Conservation (phyloP, 2,329 filamentous ascomycete genomes). For the Colletotrichum kahawae region DNA sequence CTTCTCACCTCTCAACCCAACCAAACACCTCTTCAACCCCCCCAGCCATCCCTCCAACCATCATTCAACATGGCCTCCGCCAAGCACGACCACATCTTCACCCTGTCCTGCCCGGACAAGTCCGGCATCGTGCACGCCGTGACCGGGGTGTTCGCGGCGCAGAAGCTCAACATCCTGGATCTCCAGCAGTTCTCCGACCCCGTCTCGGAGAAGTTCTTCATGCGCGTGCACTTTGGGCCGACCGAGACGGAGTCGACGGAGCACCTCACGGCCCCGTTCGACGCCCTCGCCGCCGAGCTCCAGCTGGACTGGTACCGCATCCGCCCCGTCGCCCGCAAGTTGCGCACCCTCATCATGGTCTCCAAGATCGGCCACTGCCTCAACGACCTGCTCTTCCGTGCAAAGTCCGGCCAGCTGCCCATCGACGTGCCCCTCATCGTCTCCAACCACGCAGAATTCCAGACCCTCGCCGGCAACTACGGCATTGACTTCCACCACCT, state of each 20-base stretch:
- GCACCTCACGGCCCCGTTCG: slow-evolving; percentile 61
- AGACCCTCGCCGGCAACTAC: slow-evolving; percentile 71
- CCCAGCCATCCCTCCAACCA: background rate
- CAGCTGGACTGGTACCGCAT: slow-evolving; percentile 72
- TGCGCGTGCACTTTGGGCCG: slow-evolving; percentile 83
- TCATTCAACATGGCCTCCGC: slow-evolving; percentile 19
- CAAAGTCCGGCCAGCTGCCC: slow-evolving; percentile 74
- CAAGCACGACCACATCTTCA: slow-evolving; percentile 65
- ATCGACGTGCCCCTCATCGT: slow-evolving; percentile 81
- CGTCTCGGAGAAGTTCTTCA: slow-evolving; percentile 79
- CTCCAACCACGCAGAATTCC: slow-evolving; percentile 81
- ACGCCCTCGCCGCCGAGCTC: slow-evolving; percentile 65
- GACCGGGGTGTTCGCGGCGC: slow-evolving; percentile 75
- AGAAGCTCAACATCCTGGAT: slow-evolving; percentile 82
- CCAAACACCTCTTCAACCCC: background rate
- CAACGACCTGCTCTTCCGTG: slow-evolving; percentile 82
- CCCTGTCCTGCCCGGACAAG: slow-evolving; percentile 83
- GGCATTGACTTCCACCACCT: slow-evolving; percentile 82
- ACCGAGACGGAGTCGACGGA: slow-evolving; percentile 53
- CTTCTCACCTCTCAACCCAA: background rate
- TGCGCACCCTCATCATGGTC: slow-evolving; percentile 84
- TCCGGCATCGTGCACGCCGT: slow-evolving; percentile 86
- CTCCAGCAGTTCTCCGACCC: slow-evolving; percentile 85
- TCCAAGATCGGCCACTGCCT: slow-evolving; percentile 88
- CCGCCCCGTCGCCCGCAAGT: slow-evolving; percentile 70